These are phyloP conservation scores for Candida boidinii DNA, from an alignment of 805 yeast species.

Conservation along the genomic window DNA sequence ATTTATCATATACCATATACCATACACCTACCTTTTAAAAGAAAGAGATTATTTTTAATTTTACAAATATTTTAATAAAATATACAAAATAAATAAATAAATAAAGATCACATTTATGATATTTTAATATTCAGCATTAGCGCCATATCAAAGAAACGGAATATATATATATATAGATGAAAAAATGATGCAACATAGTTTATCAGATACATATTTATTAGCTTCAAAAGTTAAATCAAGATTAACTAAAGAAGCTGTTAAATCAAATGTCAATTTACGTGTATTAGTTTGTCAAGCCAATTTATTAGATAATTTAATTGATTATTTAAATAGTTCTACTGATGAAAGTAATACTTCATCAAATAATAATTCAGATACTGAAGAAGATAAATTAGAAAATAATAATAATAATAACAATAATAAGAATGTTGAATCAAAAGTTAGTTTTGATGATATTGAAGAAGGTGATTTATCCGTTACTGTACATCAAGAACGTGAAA, in stretches of 20 bases:
- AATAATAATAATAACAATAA: conserved; percentile 6
- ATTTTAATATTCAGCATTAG: too few relatives aligned
- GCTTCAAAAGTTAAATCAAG: conserved; percentile 60
- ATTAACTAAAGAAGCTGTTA: conserved; percentile 53
- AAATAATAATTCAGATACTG: conserved; percentile 5
- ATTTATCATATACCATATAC: too few relatives aligned
- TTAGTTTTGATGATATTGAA: neutral
- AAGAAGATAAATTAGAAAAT: conserved; percentile 6
- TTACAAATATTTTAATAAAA: too few relatives aligned
- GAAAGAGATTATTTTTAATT: too few relatives aligned
- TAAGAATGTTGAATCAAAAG: conserved; percentile 1
- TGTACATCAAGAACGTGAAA: too few relatives aligned
- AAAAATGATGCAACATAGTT: too few relatives aligned
- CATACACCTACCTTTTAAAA: too few relatives aligned
- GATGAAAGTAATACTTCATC: conserved; percentile 13
- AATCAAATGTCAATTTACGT: conserved; percentile 48
- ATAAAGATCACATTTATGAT: too few relatives aligned
- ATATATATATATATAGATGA: too few relatives aligned
- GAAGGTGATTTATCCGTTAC: conserved; percentile 14
- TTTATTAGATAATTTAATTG: conserved; percentile 58
- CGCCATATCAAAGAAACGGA: too few relatives aligned
- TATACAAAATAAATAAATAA: too few relatives aligned
- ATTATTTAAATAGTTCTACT: conserved; percentile 26
- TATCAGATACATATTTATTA: conserved; percentile 44
- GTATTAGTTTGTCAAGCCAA: conserved; percentile 63